Base-by-base conservation (phyloP, 108 stramenopile genomes). In the Cyclotella kingstonii region DNA sequence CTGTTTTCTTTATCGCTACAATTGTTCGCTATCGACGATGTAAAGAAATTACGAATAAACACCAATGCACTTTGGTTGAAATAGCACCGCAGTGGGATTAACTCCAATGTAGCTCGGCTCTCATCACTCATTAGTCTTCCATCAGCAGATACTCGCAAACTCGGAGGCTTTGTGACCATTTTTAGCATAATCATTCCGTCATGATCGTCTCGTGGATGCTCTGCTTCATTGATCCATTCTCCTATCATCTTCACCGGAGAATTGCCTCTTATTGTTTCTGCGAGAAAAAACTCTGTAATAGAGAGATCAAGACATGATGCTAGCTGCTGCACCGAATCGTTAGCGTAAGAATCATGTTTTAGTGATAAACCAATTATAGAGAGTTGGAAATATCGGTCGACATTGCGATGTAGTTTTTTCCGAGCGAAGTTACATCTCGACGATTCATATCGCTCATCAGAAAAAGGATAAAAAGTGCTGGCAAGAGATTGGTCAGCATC, bases 151-250 rank as follows among this genome's bases (percentile, higher is more conserved):
- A 89, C 50, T 35, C 76, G 43, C n/a, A 72, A 34, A 28, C 2
- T 34, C 19, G 89, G 87, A 41, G 81, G 74, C 82, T 84, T 84
- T 43, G 87, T 89, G n/a, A 84, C 67, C 84, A 92, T 87, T 69
- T 85, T 89, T 57, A 94, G 42, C 87, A 84, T 87, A 42, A 91
- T 42, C 3, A 88, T 64, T 3, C 89, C 93, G 40, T 86, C 84
- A 19, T 64, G 71, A 23, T 78, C 56, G 59, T 91, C 87, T 40
- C 89, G 70, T 4, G 93, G 93, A 62, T 94, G 93, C 17, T 87
- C 81, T 5, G 35, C 43, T 33, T 89, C 88, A 44, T 89, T 91
- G 29, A 83, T 42, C 93, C 93, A 94, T 62, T 94, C 93, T 15
- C 87, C 87, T 42, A 90, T 25, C 76, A 90, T 79, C 51, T 94